Percentiles rank a stretch among this genome's conserved stretches.
These are phyloP conservation scores for Oryza meyeriana DNA, from an alignment of 176 grass and related monocot genomes.

Conservation along the genomic window DNA sequence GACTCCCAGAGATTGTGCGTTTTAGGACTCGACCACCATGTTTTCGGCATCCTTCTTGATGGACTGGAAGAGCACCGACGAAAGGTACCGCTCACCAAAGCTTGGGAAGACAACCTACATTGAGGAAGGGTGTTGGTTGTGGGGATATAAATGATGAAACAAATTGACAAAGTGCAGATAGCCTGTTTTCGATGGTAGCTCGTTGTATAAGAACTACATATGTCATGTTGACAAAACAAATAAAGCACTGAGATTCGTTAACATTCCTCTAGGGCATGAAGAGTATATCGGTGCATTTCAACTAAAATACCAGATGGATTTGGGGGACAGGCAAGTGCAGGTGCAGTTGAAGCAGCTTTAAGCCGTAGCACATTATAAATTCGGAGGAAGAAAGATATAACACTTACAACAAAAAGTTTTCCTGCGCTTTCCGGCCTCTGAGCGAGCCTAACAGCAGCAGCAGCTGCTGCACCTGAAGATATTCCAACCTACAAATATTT, in stretches of 20 bases:
- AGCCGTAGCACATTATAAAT: neutral
- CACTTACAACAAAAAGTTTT: conserved; percentile 91
- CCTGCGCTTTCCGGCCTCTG: conserved; percentile 74
- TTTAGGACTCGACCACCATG: conserved; percentile 58
- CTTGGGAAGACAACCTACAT: conserved; percentile 58
- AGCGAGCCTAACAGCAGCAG: conserved; percentile 67
- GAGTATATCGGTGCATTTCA: neutral
- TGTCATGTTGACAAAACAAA: neutral
- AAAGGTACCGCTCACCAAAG: conserved; percentile 67
- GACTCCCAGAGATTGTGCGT: neutral
- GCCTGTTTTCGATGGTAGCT: neutral
- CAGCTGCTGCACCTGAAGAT: conserved; percentile 80
- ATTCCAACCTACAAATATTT: conserved; percentile 67
- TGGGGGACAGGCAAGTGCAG: neutral
- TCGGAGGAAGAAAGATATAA: neutral
- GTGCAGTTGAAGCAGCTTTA: neutral
- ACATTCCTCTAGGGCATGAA: neutral
- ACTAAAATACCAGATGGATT: neutral
- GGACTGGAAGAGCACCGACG: conserved; percentile 54
- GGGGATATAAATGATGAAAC: neutral
- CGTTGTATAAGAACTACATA: neutral
- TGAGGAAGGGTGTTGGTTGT: neutral
- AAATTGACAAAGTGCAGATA: neutral
- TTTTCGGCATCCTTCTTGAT: conserved; percentile 64
- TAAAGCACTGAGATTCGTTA: neutral